Conservation (phyloP, 306 rosid species). For the Pyrus betulifolia region DNA sequence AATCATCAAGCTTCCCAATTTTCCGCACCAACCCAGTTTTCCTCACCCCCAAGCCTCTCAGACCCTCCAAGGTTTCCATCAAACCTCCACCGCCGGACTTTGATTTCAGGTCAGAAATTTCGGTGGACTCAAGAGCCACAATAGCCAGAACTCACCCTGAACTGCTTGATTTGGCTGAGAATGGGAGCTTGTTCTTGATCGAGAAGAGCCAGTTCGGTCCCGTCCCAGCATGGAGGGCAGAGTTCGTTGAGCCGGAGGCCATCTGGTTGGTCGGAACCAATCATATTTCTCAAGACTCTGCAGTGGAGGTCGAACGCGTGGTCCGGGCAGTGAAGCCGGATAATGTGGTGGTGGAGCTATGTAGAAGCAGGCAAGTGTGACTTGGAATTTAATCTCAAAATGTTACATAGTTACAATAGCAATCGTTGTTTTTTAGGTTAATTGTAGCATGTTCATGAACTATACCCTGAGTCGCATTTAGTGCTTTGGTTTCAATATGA, state of each 20-base stretch:
- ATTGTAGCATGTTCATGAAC: no score
- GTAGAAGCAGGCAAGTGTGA: constrained; percentile 78
- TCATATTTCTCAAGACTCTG: constrained; percentile 57
- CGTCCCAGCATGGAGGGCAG: constrained; percentile 65
- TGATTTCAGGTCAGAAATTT: constrained; percentile 56
- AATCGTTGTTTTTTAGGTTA: not conserved
- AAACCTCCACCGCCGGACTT: constrained; percentile 66
- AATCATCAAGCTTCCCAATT: constrained; percentile 48
- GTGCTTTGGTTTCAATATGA: no score
- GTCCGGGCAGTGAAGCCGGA: constrained; percentile 59
- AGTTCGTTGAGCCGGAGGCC: constrained; percentile 66
- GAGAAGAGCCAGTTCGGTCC: constrained; percentile 71
- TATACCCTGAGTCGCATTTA: no score
- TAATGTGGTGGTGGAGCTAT: constrained; percentile 78
- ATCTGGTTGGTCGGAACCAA: constrained; percentile 70
- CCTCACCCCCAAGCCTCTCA: constrained; percentile 13
- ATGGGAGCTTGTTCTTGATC: constrained; percentile 65
- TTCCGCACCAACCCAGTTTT: constrained; percentile 38
- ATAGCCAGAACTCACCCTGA: constrained; percentile 62
- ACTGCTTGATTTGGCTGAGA: constrained; percentile 66
- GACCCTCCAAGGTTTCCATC: constrained; percentile 43
- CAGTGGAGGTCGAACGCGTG: constrained; percentile 63
- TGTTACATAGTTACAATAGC: not conserved
- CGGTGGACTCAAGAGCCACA: constrained; percentile 39
- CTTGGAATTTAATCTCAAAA: not conserved